phyloP scores from a whole-genome alignment of 108 stramenopile genomes.

The Fragilaria radians region DNA sequence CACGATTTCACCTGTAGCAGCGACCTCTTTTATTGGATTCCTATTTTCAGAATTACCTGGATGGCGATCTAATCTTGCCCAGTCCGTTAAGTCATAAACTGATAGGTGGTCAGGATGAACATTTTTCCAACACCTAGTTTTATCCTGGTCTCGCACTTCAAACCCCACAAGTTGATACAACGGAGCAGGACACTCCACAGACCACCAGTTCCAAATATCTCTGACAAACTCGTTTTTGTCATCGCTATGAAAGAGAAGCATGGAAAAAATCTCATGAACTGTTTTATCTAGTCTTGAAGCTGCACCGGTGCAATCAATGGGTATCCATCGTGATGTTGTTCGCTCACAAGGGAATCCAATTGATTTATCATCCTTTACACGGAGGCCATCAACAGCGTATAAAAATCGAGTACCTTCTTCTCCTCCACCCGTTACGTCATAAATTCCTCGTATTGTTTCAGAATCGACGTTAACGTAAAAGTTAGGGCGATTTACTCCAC shows the following conservation, averaged over 20 bases:
- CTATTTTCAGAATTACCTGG: conserved; percentile 32
- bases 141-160: conserved; percentile 11
- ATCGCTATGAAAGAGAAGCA: not conserved
- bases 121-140: conserved; percentile 14
- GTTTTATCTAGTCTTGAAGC: not conserved
- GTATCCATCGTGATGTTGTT: conserved; percentile 11
- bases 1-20: conserved; percentile 10
- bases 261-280: not conserved
- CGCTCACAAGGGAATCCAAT: not conserved
- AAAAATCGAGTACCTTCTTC: conserved; percentile 3
- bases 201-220: conserved; percentile 1
- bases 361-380: not conserved
- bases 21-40: conserved; percentile 24
- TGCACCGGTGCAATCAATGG: not conserved
- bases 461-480: not conserved
- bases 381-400: conserved; percentile 19
- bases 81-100: conserved; percentile 46
- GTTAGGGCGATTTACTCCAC: not conserved
- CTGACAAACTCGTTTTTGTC: not conserved
- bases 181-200: not conserved
- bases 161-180: not conserved
- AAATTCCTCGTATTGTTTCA: not conserved
- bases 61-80: conserved; percentile 24
- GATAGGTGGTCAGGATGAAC: conserved; percentile 42
- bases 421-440: not conserved